Base-by-base conservation (phyloP, 1,284 basidiomycete genomes). In the Ganoderma lingzhi region DNA sequence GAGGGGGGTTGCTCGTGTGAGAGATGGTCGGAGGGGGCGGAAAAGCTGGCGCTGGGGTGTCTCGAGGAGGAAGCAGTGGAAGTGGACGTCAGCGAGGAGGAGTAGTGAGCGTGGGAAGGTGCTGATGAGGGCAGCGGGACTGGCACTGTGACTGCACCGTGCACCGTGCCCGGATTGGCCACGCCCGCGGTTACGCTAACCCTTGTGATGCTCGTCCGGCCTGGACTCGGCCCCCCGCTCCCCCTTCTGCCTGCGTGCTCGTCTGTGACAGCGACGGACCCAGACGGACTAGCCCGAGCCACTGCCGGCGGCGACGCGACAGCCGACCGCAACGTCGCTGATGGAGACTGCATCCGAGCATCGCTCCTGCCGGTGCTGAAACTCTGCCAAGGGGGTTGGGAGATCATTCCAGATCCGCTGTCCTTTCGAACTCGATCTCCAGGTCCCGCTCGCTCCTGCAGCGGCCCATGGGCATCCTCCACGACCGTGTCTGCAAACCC, bases 1-100 rank as follows among this genome's bases (percentile, higher is more conserved):
- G 81, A 82, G 14, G 59, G 39, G 4, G 83, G 75, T 19, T 82
- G 80, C 15, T 78, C 79, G 71, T 78, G 75, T 56, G 81, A 81
- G 59, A 80, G 79, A 63, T 72, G 71, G 39, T 77, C 77, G 39
- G 77, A 77, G 51, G 70, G 30, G 30, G 53, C 42, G 42, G 70
- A 67, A 58, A 65, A 60, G 42, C 65, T 63, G 65, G 60, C 35
- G 63, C 35, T 42, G 39, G 55, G 63, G 51, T 56, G 56, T 51
- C 62, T 42, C 48, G 71, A 70, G 37, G 71, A 67, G 42, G 71
- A 73, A 53, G 77, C 75, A 63, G 67, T 70, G 66, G 70, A 70
- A 30, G 73, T 9, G 19, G 45, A 48, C n/a, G 45, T n/a, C 8
- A n/a, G 45, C 45, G 45, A 74, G 45, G 59, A 45, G 42, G 67